phyloP scores from a whole-genome alignment of 2,329 filamentous ascomycete genomes.

The Endocalyx cinctus region DNA sequence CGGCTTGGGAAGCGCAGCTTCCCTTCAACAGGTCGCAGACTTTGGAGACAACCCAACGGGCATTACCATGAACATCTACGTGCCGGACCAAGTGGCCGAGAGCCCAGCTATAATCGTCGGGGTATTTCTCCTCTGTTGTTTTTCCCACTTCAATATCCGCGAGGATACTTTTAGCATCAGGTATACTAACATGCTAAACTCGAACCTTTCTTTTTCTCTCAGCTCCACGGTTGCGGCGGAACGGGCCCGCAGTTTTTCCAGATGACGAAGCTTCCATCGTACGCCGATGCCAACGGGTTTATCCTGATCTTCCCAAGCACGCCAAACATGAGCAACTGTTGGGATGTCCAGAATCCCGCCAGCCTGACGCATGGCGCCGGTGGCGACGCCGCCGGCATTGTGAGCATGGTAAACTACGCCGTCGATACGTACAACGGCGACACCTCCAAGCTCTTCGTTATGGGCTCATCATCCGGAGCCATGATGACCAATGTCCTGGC shows the following conservation, averaged over 20 bases:
- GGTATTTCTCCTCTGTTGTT: not conserved
- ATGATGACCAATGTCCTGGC: conserved; percentile 19
- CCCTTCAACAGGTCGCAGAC: not conserved
- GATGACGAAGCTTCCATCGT: conserved; percentile 11
- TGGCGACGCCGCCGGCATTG: conserved; percentile 8
- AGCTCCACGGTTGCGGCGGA: conserved; percentile 13
- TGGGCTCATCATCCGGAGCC: conserved; percentile 12
- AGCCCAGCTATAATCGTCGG: not conserved
- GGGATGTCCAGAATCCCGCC: conserved; percentile 11
- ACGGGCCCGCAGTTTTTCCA: conserved; percentile 10
- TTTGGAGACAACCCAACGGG: not conserved
- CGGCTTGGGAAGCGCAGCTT: not conserved
- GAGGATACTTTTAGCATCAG: no score
- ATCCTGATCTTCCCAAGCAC: conserved; percentile 11
- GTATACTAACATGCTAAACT: no score
- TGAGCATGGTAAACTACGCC: conserved; percentile 11
- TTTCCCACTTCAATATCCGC: no score
- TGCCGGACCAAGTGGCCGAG: not conserved
- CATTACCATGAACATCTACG: not conserved
- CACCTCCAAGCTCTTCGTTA: conserved; percentile 6
- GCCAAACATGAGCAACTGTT: conserved; percentile 9
- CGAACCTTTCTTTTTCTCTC: no score
- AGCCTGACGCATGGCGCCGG: conserved; percentile 7
- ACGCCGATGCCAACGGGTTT: conserved; percentile 11
- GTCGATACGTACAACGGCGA: conserved; percentile 8